phyloP scores from a whole-genome alignment of 768 basidiomycete species.

The Boletus speciosus region DNA sequence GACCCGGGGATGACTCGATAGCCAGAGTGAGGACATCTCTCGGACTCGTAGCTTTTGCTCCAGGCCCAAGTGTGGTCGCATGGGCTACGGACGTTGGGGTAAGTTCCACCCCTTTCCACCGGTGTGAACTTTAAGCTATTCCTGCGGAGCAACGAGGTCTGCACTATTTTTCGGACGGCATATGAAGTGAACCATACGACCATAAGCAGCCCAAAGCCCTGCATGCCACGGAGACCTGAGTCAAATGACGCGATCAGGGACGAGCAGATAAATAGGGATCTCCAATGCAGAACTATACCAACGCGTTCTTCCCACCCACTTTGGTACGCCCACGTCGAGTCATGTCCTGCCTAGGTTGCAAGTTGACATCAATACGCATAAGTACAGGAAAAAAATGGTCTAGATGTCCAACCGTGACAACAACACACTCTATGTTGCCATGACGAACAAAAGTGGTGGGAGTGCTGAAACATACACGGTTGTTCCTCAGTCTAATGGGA shows the following conservation, averaged over 20 bases:
- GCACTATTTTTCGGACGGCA: background rate
- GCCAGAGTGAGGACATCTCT: too few relatives aligned
- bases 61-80: too few relatives aligned
- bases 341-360: background rate
- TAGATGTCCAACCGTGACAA: slow-evolving; percentile 14
- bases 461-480: background rate
- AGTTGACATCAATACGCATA: background rate
- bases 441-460: slow-evolving; percentile 12
- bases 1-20: too few relatives aligned
- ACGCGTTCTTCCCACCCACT: background rate
- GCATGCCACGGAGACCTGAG: background rate
- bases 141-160: background rate
- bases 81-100: too few relatives aligned
- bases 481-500: background rate
- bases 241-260: background rate
- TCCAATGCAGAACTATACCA: background rate
- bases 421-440: background rate
- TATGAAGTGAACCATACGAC: background rate
- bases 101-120: too few relatives aligned
- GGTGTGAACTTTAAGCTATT: background rate
- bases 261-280: background rate
- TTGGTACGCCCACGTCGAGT: background rate
- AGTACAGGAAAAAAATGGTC: slow-evolving; percentile 6
- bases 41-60: too few relatives aligned
- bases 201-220: background rate